phyloP scores from a whole-genome alignment of 2,329 filamentous ascomycete genomes.

The Claviceps citrina region DNA sequence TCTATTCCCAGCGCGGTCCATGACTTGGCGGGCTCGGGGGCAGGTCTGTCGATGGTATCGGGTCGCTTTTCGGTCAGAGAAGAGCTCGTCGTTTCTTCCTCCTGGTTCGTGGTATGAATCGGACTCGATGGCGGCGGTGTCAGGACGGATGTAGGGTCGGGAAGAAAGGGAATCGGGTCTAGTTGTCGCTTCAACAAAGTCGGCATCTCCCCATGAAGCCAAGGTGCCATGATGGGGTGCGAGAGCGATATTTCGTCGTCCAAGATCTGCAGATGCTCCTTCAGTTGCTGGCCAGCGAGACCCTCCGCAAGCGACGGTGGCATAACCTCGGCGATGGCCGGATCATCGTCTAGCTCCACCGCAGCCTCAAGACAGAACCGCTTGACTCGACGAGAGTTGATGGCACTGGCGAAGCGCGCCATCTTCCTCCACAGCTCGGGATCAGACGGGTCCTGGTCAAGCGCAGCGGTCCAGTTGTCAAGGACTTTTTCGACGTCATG shows the following conservation, averaged over 20 bases:
- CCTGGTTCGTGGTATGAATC: background rate
- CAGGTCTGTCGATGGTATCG: background rate
- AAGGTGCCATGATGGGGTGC: constrained; percentile 46
- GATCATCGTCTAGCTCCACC: constrained; percentile 52
- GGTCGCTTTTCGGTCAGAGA: background rate
- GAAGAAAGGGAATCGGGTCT: constrained; percentile 48
- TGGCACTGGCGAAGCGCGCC: constrained; percentile 41
- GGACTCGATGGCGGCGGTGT: constrained; percentile 16
- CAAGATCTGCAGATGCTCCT: constrained; percentile 36
- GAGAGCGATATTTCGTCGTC: constrained; percentile 40
- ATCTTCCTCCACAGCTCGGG: constrained; percentile 49
- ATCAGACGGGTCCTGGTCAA: constrained; percentile 51
- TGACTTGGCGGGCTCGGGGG: constrained; percentile 10
- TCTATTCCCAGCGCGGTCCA: constrained; percentile 22
- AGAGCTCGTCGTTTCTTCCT: background rate
- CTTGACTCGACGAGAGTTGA: constrained; percentile 41
- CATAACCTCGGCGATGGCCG: constrained; percentile 44
- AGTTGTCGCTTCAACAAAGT: constrained; percentile 35
- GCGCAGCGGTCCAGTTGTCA: constrained; percentile 40
- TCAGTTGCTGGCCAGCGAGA: constrained; percentile 47
- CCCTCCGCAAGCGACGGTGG: constrained; percentile 48
- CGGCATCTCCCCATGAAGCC: constrained; percentile 36
- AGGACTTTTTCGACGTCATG: constrained; percentile 31
- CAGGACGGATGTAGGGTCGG: constrained; percentile 31
- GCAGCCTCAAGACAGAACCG: constrained; percentile 51